Base-by-base conservation (phyloP, 2,329 filamentous ascomycete genomes). In the Onygena corvina region DNA sequence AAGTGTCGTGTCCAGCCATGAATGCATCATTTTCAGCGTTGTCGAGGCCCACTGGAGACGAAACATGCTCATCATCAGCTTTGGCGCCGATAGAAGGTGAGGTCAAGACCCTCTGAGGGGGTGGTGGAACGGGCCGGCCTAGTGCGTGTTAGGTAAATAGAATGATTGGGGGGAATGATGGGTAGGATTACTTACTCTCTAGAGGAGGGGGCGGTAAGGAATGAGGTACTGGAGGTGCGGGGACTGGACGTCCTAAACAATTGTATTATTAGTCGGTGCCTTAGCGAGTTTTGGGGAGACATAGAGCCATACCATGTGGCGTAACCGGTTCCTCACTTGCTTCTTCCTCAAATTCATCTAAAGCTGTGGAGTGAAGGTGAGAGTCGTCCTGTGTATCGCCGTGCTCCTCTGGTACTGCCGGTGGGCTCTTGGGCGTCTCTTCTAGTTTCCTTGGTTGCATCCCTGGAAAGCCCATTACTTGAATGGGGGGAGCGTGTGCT, bases 51-150 rank as follows among this genome's bases (percentile, higher is more conserved):
- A 35, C 67, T 7, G 84, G 38, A 42, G 38, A 42, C 14, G 21
- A 25, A 8, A 42, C 87, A 58, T 88, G 70, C 64, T 95, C 90
- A 63, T 95, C 89, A 58, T 93, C 89, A 36, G 89, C 92, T 62
- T 84, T 86, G 1, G 87, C 93, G 25, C 87, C 88, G 53, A 83
- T 76, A 51, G 81, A 86, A 40, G 80, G 81, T 34, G 85, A 85
- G 44, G 75, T 72, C 12, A 77, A 61, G 36, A 71, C 70, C 30
- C 74, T 68, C 33, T 76, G 69, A 46, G 76, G 72, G 34, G 71
- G 71, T 29, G 71, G 71, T 45, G 77, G 77, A 1, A 74, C 71
- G 40, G 82, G 79, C 45, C 82, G 83, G 58, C 77, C 83, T 87
- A 58, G 4, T 29, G 20, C n/a, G 31, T 12, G 27, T 46, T 46